Evolutionary conservation across 2,329 filamentous ascomycete genomes (phyloP).

Genomic region (Coniochaeta sp.): DNA sequence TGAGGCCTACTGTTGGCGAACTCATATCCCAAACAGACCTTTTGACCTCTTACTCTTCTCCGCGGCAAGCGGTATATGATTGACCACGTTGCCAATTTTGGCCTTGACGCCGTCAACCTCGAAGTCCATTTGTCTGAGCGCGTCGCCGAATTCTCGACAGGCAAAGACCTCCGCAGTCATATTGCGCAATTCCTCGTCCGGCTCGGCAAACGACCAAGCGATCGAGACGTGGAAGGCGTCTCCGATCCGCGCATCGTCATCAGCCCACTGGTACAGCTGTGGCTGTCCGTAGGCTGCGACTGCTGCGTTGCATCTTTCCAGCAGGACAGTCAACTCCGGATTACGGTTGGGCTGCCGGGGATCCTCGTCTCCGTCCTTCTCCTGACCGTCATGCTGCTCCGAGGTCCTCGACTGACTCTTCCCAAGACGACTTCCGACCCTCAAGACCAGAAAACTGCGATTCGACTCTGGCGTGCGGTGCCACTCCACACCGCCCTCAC

Average conservation of each 20-base stretch:
- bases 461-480: slow-evolving; percentile 47
- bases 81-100: slow-evolving; percentile 68
- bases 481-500: slow-evolving; percentile 33
- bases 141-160: slow-evolving; percentile 12
- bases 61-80: slow-evolving; percentile 32
- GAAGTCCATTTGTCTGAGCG: slow-evolving; percentile 36
- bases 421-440: slow-evolving; percentile 32
- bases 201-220: slow-evolving; percentile 66
- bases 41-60: neutral
- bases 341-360: slow-evolving; percentile 23
- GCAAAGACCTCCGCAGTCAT: slow-evolving; percentile 25
- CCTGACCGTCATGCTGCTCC: slow-evolving; percentile 8
- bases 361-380: neutral
- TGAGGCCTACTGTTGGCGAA: too few relatives aligned
- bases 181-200: slow-evolving; percentile 32
- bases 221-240: slow-evolving; percentile 80
- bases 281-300: slow-evolving; percentile 58
- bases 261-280: slow-evolving; percentile 53
- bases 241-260: slow-evolving; percentile 12
- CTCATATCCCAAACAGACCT: neutral
- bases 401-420: neutral
- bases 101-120: slow-evolving; percentile 57
- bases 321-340: slow-evolving; percentile 52
- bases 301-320: slow-evolving; percentile 59
- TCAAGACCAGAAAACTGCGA: slow-evolving; percentile 80